Evolutionary conservation across 176 grass and related monocot genomes (phyloP), one percentile per base, ranked within the genome.

Genomic region (Pharus latifolius): DNA sequence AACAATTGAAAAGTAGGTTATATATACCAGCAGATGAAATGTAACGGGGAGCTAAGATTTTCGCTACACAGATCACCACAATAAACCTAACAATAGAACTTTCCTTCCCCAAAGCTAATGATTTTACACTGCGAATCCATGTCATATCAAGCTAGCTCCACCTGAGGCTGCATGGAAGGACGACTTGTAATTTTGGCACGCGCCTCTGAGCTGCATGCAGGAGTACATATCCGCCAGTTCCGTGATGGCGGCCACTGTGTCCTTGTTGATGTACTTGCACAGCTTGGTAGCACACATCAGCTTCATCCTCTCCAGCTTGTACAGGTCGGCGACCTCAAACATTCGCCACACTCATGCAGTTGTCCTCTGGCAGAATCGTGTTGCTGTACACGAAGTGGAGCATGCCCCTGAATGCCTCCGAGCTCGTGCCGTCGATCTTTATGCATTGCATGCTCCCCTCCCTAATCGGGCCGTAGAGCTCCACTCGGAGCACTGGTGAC

Each of bases 351-450:
- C n/a, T 41, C 59, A 65, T 14, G 8, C 31, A 10, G 45, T 52
- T 50, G 53, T 61, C 35, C 10, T 8, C 23, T 2, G 76, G 83
- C 14, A 80, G 56, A 15, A 54, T 15, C 12, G 17, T 17, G 70
- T 86, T 77, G 44, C 67, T 30, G 72, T 86, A 86, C n/a, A 86
- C 35, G 56, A 50, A 86, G 65, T 86, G 57, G 72, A 81, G 49
- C 64, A 86, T 42, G 25, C 23, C 70, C 31, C 48, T 3, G 64
- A 86, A 86, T 49, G 65, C 83, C 25, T 70, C 70, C 4, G 77
- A n/a, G n/a, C 30, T 63, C 42, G 32, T 70, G 10, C 6, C 77
- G 0, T 17, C n/a, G 48, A 86, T 5, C 7, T 28, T 0, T 0
- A 86, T 18, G 9, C 20, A 44, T 54, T 19, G 56, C 24, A 24